phyloP scores from a whole-genome alignment of 1,284 basidiomycete species.

The Naganishia sp. region DNA sequence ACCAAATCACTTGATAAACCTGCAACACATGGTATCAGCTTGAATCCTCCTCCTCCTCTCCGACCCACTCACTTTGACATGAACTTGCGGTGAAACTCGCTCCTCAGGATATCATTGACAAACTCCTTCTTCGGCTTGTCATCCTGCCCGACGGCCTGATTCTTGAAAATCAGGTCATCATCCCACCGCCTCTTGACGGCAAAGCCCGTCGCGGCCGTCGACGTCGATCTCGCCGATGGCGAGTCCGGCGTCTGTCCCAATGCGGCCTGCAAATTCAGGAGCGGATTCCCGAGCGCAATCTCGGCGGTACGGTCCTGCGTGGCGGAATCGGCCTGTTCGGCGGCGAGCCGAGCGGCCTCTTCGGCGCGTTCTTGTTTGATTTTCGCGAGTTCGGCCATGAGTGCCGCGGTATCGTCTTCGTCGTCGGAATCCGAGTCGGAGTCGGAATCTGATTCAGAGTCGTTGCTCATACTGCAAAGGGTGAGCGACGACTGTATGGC shows the following conservation, averaged over 20 bases:
- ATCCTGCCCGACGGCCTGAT: constrained; percentile 74
- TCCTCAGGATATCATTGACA: constrained; percentile 87
- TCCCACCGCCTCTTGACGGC: constrained; percentile 93
- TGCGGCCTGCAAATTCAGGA: constrained; percentile 84
- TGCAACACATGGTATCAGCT: constrained; percentile 2
- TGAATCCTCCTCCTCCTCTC: constrained; percentile 11
- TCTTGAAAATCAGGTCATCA: constrained; percentile 96
- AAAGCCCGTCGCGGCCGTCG: constrained; percentile 56
- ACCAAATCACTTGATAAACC: constrained; percentile 20
- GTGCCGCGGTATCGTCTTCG: constrained; percentile 88
- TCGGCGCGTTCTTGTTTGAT: constrained; percentile 92
- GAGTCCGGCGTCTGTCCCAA: constrained; percentile 67
- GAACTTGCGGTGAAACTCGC: constrained; percentile 73
- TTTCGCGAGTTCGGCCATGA: constrained; percentile 89
- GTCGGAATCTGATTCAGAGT: constrained; percentile 8
- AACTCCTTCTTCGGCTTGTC: constrained; percentile 73
- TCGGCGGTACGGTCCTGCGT: constrained; percentile 73
- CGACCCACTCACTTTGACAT: constrained; percentile 25
- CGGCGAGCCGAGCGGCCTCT: constrained; percentile 72
- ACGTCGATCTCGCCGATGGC: constrained; percentile 69
- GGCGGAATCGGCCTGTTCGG: constrained; percentile 24
- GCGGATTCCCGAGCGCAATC: constrained; percentile 79
- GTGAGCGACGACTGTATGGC: neutral
- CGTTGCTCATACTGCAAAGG: neutral
- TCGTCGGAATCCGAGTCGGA: constrained; percentile 63